A percentile compares a stretch with the other conserved stretches of the same genome.
phyloP scores from a whole-genome alignment of 2,329 filamentous ascomycete species.

The Colletotrichum acutatum region DNA sequence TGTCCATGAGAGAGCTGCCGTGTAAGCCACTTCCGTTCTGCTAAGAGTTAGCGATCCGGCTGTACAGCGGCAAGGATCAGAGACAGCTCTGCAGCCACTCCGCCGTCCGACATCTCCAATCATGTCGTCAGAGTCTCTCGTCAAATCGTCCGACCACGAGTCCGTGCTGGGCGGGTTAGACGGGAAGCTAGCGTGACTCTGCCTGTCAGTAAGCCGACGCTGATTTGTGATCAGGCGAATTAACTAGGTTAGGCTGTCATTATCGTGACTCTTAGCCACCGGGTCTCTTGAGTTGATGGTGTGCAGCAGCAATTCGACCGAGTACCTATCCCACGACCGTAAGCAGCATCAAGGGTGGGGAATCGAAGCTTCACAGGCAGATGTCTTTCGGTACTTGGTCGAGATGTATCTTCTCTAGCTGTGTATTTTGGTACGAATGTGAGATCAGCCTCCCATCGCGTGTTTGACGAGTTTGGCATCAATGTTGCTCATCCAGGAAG shows the following conservation, averaged over 20 bases:
- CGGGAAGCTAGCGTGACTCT: constrained; percentile 26
- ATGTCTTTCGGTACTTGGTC: constrained; percentile 1
- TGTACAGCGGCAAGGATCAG: constrained; percentile 4
- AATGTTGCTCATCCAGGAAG: constrained; percentile 11
- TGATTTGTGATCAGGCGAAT: constrained; percentile 14
- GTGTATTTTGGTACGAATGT: not conserved
- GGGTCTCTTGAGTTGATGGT: constrained; percentile 9
- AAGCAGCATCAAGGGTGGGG: not conserved
- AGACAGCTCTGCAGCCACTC: not conserved
- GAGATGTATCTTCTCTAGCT: constrained; percentile 15
- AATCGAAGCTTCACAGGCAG: not conserved
- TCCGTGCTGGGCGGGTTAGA: constrained; percentile 14
- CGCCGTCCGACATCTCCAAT: constrained; percentile 6
- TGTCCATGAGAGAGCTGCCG: not conserved
- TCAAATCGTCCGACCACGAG: constrained; percentile 27
- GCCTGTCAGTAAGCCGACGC: constrained; percentile 10
- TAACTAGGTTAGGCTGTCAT: constrained; percentile 1
- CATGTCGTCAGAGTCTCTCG: constrained; percentile 18
- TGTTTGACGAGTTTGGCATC: constrained; percentile 22
- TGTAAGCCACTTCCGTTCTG: not conserved
- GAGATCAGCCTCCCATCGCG: constrained; percentile 12
- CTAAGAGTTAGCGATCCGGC: not conserved
- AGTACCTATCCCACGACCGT: not conserved
- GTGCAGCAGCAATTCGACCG: not conserved
- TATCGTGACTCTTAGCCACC: constrained; percentile 15